Base-by-base conservation (phyloP, 257 asterid genomes). In the Salvia hispanica region DNA sequence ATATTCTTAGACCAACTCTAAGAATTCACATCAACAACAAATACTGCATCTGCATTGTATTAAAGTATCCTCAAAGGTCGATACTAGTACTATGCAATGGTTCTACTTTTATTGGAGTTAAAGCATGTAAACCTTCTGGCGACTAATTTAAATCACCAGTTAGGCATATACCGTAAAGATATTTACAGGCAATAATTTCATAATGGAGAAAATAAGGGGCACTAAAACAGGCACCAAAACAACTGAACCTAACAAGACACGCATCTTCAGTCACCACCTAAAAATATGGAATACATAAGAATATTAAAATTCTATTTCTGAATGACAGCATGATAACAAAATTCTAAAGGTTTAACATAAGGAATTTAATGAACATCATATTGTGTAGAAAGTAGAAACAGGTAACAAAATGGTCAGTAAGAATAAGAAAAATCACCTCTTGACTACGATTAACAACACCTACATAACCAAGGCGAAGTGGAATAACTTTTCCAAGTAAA, bases 401-500 rank as follows among this genome's bases (percentile, higher is more conserved):
- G 4, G 37, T 18, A 65, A 53, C 7, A 60, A 37, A 28, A 42
- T 18, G 39, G 33, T 18, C 21, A 18, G 9, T 51, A 40, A 25
- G 40, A 18, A 61, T 52, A 42, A 46, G 13, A 68, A 21, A 62
- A 6, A 53, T 61, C 82, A 90, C 97, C 97, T 88, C 92, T 74
- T 91, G 96, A 69, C 91, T 83, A 45, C 96, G 96, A 79, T 91
- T 91, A 64, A 91, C 96, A 56, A 91, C 90, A 34, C 97, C 96
- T 16, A 91, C 83, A 70, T 91, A 91, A 64, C 97, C 97, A 77
- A 91, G 94, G 62, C 88, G 84, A 76, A 91, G 97, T 52, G 97
- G 97, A 64, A 91, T 66, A 69, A 86, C 92, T 84, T 88, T 86
- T 61, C 96, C 97, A 70, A 91, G 95, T 81, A 91, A 80, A 76